Base-by-base conservation (phyloP, 306 rosid species). In the Chamaecrista fasciculata region DNA sequence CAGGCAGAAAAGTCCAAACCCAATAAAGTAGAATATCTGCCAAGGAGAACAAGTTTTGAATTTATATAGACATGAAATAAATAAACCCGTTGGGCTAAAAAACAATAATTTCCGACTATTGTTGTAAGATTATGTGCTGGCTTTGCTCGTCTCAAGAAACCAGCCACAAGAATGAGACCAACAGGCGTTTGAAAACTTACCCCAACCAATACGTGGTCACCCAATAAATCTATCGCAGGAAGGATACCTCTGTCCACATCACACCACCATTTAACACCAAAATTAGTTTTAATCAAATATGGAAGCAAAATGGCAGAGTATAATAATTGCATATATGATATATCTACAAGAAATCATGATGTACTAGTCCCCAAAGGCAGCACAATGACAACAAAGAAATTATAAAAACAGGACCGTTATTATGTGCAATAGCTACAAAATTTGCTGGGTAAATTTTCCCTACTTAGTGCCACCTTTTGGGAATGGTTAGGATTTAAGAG, bases 1-100 rank as follows among this genome's bases (percentile, higher is more conserved):
- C 0, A 84, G 74, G 79, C 85, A 69, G 82, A 82, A 91, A 26
- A 85, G 43, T 19, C 75, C 95, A 53, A 86, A 85, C 67, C 99
- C 99, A 77, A 95, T 85, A 23, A 95, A 81, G 89, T 91, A 91
- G 60, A 91, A 83, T 81, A 84, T 77, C 99, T 95, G 87, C 82
- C 7, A 74, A 73, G 43, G 74, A 72, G 42, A 59, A 82, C 72
- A 67, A 62, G 72, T 2, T 57, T 66, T 62, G 71, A 64, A 36
- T 62, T 70, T 57, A 76, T 58, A 62, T 52, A 21, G 26, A 15
- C 14, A 51, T 47, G 59, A 56, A 71, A 55, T 55, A 14, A 43
- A 43, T 0, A 44, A 44, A 58, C 28, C 23, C 5, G 24, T 6
- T 2, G 51, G 34, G 16, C 40, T 28, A 50, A 37, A 56, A n/a